Base-by-base conservation (phyloP, 1,284 basidiomycete species). In the Abortiporus biennis region DNA sequence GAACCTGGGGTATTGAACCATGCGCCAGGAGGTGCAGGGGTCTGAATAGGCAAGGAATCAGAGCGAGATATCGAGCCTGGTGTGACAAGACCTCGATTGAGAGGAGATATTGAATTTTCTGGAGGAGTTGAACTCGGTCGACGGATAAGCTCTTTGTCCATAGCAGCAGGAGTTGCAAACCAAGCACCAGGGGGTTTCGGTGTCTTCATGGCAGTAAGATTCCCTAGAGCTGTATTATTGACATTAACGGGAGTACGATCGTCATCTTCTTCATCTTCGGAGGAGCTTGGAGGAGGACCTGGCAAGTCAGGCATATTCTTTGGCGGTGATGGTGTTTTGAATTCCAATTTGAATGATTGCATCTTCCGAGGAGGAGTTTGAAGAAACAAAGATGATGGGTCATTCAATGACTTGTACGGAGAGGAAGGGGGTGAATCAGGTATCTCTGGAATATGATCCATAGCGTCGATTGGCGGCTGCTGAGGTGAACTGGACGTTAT, bases 11-110 rank as follows among this genome's bases (percentile, higher is more conserved):
- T 85, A 4, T 65, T 58, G 36, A 75, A 49, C 81, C 82, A 86
- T 25, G 70, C 81, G 19, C 85, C 85, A n/a, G 85, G 84, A 5
- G 73, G 75, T 3, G 72, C 78, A 31, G 85, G 85, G 1, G 82
- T 86, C 44, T 72, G 74, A 23, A 63, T 46, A 19, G 72, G 67
- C 6, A 74, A 57, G 8, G 71, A 15, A 8, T 57, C 47, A 20
- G 49, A 51, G 17, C 57, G 48, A 25, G 58, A 58, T 12, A 54
- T 38, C 11, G 56, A 53, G 12, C 38, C 17, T 17, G 17, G 36
- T 8, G 42, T 19, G n/a, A 44, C 44, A 13, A 55, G 30, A 1
- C 38, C 25, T 1, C 23, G 24, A 39, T 32, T 36, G 4, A 40
- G 33, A n/a, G 35, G 37, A 19, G 33, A 34, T n/a, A 42, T 24